Conservation (phyloP, 495 filamentous ascomycete species). For the Xylaria bambusicola region DNA sequence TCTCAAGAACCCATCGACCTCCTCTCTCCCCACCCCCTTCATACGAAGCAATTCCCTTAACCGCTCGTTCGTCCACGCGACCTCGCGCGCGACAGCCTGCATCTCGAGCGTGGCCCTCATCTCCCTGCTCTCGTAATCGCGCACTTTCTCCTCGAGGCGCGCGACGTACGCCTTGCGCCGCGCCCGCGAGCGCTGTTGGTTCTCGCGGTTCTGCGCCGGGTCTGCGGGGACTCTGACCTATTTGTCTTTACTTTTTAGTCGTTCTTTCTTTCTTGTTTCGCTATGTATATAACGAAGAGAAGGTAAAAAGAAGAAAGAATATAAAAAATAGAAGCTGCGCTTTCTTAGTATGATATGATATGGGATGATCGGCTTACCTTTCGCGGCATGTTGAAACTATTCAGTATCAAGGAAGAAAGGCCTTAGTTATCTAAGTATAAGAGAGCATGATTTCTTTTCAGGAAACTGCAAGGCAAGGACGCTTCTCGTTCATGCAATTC, state of each 20-base stretch:
- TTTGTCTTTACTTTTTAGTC: too few species aligned
- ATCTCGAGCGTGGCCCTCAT: conserved; percentile 11
- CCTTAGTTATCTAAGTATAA: too few species aligned
- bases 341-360: not conserved
- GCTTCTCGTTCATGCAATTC: too few species aligned
- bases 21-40: conserved; percentile 4
- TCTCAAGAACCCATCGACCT: conserved; percentile 13
- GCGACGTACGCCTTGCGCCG: conserved; percentile 17
- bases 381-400: conserved; percentile 11
- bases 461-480: too few species aligned
- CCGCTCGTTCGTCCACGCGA: conserved; percentile 13
- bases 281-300: too few species aligned
- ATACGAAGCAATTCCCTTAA: conserved; percentile 7
- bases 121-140: conserved; percentile 2
- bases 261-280: too few species aligned
- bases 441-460: too few species aligned
- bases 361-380: not conserved
- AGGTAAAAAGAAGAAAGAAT: too few species aligned
- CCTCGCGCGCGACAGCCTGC: conserved; percentile 21
- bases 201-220: conserved; percentile 16
- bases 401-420: too few species aligned
- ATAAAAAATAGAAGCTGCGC: too few species aligned
- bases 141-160: conserved; percentile 14
- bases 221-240: conserved; percentile 8
- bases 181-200: conserved; percentile 22